These are phyloP conservation scores for Backusella parvicylindrica DNA, from an alignment of 192 early-diverging fungal species.

Conservation along the genomic window DNA sequence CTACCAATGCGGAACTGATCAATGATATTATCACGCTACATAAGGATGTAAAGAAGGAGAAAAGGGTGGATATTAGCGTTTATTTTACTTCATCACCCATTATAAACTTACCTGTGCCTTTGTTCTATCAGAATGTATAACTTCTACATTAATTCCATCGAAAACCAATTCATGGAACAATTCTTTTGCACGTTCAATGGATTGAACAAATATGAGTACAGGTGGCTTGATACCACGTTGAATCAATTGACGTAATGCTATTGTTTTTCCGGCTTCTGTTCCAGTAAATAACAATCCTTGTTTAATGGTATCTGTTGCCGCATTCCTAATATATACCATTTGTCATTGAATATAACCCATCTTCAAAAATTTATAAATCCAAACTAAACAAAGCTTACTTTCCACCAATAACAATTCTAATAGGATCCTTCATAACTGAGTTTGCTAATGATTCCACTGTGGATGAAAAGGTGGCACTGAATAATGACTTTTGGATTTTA, in stretches of 20 bases:
- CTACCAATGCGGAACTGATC: slow-evolving; percentile 86
- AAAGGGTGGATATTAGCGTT: neutral
- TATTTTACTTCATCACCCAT: too few relatives aligned
- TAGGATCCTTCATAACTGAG: slow-evolving; percentile 87
- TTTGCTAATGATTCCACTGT: slow-evolving; percentile 89
- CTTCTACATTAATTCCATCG: slow-evolving; percentile 97
- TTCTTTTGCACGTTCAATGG: slow-evolving; percentile 95
- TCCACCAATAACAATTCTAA: slow-evolving; percentile 84
- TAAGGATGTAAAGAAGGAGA: too few relatives aligned
- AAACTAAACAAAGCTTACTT: slow-evolving; percentile 64
- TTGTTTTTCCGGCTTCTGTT: slow-evolving; percentile 89
- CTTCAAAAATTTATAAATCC: neutral
- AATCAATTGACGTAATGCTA: slow-evolving; percentile 88
- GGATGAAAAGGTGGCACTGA: slow-evolving; percentile 92
- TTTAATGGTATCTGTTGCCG: slow-evolving; percentile 87
- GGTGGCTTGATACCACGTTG: slow-evolving; percentile 80
- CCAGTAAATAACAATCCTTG: slow-evolving; percentile 91
- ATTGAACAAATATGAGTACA: slow-evolving; percentile 94
- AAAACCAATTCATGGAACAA: slow-evolving; percentile 94
- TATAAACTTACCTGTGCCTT: slow-evolving; percentile 68
- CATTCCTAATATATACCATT: slow-evolving; percentile 52
- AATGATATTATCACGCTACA: slow-evolving; percentile 81
- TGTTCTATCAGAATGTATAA: slow-evolving; percentile 95
- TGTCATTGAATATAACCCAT: neutral
- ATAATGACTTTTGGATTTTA: slow-evolving; percentile 77